Base-by-base conservation (phyloP, 371 early-diverging fungal species). In the Synchytrium microbalum region DNA sequence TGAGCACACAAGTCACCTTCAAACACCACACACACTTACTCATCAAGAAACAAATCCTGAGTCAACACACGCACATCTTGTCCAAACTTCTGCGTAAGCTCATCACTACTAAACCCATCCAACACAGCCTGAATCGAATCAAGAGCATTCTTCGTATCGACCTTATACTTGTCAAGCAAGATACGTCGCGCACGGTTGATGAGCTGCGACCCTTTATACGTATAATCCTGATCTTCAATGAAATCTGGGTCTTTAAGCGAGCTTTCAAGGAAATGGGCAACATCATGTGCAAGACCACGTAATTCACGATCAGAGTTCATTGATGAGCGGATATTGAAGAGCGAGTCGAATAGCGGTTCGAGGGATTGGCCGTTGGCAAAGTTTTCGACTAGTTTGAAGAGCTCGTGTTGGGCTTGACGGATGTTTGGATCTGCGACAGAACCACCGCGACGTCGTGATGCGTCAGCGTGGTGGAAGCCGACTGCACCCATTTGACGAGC, bases 361-460 rank as follows among this genome's bases (percentile, higher is more conserved):
- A 72, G 56, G 14, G 67, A 51, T 2, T 58, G 1, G 14, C 62
- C 58, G 33, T 54, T 55, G 27, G 72, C 63, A 54, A 72, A 72
- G 8, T 63, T 60, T 56, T 29, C 24, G 56, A 24, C 29, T 8
- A 56, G 26, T 29, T 56, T 5, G 26, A 56, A 56, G 24, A 26
- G 26, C 13, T 56, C 56, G 5, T 24, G 26, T 29, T 24, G 26
- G 24, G 29, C 26, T 24, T 56, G 56, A 56, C 24, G 29, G 56
- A 26, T 24, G 56, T 24, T 56, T 56, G 26, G 56, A 26, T 24
- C 56, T 24, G 13, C 26, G 5, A 29, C 56, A 24, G 56, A 56
- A 26, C 56, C 56, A n/a, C 68, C n/a, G 68, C 31, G 52, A 73
- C 61, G 32, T 72, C 63, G 55, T 72, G 79, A 2, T 75, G 60